phyloP scores from a whole-genome alignment of 2,329 filamentous ascomycete genomes.

The Akanthomyces dipterigenus region DNA sequence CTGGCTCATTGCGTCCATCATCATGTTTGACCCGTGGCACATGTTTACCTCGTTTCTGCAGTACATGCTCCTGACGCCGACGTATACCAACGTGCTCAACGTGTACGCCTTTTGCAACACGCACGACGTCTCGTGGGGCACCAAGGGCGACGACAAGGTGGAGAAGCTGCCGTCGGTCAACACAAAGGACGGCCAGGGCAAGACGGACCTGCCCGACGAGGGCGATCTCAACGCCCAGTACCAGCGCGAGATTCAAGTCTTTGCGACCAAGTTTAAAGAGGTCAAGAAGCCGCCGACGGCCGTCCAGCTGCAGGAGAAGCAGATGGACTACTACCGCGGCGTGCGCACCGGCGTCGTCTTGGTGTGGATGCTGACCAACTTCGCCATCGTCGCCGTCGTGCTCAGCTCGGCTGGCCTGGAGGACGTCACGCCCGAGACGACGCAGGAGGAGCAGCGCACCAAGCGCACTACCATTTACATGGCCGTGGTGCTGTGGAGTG shows the following conservation, averaged over 20 bases:
- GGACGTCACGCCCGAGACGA: conserved; percentile 42
- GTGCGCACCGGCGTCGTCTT: conserved; percentile 89
- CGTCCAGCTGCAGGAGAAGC: conserved; percentile 62
- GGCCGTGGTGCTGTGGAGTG: conserved; percentile 80
- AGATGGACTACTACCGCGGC: conserved; percentile 97
- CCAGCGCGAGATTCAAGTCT: conserved; percentile 71
- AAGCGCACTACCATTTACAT: conserved; percentile 74
- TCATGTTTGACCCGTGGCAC: conserved; percentile 99
- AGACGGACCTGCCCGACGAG: conserved; percentile 93
- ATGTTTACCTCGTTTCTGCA: conserved; percentile 95
- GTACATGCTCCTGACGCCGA: conserved; percentile 91
- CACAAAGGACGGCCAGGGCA: conserved; percentile 81
- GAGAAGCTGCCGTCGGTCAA: conserved; percentile 84
- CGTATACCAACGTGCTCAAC: conserved; percentile 97
- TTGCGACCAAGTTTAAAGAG: conserved; percentile 66
- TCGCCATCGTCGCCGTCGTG: conserved; percentile 79
- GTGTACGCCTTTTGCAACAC: conserved; percentile 99
- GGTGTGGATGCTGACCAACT: conserved; percentile 94
- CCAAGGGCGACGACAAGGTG: conserved; percentile 94
- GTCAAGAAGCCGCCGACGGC: conserved; percentile 56
- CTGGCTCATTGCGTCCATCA: conserved; percentile 82
- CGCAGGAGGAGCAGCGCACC: conserved; percentile 36
- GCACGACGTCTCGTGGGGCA: conserved; percentile 96
- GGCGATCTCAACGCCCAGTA: conserved; percentile 94
- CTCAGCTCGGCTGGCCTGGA: conserved; percentile 80